A percentile compares a stretch with the other conserved stretches of the same genome.
Evolutionary conservation across 148 eudicot genomes (phyloP).

Genomic region (Vaccinium corymbosum): DNA sequence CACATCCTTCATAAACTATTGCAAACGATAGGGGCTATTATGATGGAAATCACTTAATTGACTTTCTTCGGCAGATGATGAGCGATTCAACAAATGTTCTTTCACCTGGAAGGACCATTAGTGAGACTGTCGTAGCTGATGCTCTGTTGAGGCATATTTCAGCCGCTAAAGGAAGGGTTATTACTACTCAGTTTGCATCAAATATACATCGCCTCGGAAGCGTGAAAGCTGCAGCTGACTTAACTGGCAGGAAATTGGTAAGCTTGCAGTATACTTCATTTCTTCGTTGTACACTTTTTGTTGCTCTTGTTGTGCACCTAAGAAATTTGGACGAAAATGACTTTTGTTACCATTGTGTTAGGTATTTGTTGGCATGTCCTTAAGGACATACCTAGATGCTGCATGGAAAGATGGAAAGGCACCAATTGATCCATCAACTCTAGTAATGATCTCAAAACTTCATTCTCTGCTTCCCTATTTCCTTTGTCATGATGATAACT

Average conservation of each 20-base stretch:
- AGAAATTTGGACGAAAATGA: conserved; percentile 8
- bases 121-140: conserved; percentile 93
- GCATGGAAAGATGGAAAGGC: conserved; percentile 98
- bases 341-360: conserved; percentile 24
- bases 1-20: background rate
- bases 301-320: background rate
- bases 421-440: conserved; percentile 95
- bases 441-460: conserved; percentile 44
- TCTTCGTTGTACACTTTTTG: background rate
- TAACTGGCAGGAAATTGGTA: conserved; percentile 94
- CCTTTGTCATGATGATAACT: background rate
- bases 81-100: conserved; percentile 95
- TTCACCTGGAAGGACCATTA: conserved; percentile 91
- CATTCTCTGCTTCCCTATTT: background rate
- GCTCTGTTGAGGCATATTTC: conserved; percentile 75
- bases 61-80: conserved; percentile 72
- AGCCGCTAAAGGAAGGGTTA: conserved; percentile 82
- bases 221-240: conserved; percentile 96
- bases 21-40: background rate
- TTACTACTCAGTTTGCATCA: conserved; percentile 95
- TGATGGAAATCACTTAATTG: background rate
- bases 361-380: conserved; percentile 96
- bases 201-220: conserved; percentile 98
- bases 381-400: conserved; percentile 94
- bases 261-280: conserved; percentile 18